These are phyloP conservation scores for Streptanthus diversifolius DNA, from an alignment of 345 rosid species.

Conservation along the genomic window DNA sequence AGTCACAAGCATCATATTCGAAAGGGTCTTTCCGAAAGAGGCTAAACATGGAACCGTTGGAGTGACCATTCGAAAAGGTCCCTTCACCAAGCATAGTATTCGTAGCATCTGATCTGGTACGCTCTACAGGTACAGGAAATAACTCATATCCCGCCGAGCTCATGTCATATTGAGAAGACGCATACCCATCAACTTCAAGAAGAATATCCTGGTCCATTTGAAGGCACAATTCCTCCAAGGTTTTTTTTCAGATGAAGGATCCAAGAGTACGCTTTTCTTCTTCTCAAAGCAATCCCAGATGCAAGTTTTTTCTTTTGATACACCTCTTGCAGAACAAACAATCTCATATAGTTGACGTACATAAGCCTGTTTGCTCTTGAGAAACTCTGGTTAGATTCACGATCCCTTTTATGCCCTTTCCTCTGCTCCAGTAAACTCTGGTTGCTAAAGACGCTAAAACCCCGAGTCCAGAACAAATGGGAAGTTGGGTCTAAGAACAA, in stretches of 20 bases:
- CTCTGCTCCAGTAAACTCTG: constrained; percentile 18
- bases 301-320: constrained; percentile 56
- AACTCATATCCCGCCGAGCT: constrained; percentile 67
- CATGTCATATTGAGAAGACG: constrained; percentile 45
- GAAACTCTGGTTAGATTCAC: constrained; percentile 21
- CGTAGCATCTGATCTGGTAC: constrained; percentile 51
- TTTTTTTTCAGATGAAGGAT: constrained; percentile 38
- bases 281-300: constrained; percentile 76
- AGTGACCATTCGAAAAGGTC: constrained; percentile 63
- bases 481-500: too few species aligned
- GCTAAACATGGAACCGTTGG: constrained; percentile 41
- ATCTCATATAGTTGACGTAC: constrained; percentile 58
- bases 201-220: constrained; percentile 87
- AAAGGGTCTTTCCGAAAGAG: constrained; percentile 38
- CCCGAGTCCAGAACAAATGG: constrained; percentile 62
- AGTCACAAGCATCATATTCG: constrained; percentile 43
- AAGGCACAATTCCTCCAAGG: constrained; percentile 62
- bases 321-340: constrained; percentile 57
- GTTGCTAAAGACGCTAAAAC: too few species aligned
- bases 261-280: constrained; percentile 41
- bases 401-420: constrained; percentile 36
- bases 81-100: constrained; percentile 56
- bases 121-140: constrained; percentile 70
- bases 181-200: constrained; percentile 55
- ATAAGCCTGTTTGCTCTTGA: constrained; percentile 66